Evolutionary conservation across 2,329 filamentous ascomycete genomes (phyloP), one percentile per base, ranked within the genome.

Genomic region (Sclerotinia trifoliorum): DNA sequence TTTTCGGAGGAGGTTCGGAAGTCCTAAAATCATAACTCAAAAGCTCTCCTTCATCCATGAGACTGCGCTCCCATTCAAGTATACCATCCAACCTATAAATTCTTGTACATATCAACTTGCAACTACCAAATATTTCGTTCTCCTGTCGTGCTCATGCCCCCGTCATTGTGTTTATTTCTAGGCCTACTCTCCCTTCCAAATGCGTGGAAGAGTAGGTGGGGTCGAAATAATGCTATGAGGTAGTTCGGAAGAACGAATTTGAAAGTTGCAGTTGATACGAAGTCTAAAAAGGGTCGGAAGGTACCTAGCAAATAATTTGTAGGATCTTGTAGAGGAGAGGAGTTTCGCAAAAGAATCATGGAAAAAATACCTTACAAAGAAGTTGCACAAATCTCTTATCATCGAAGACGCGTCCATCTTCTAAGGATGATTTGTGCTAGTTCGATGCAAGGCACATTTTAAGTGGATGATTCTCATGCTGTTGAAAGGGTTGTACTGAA

Each of bases 351-450:
- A 7, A 19, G 5, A 7, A 49, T 15, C 29, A 49, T 32, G 11
- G 44, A 19, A 3, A 17, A 35, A n/a, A 49, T 5, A 62, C 15
- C 15, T 11, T 49, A 26, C 46, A 39, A 62, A 51, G 60, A 62
- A 39, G 1, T n/a, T 15, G 39, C 46, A 62, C n/a, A 39, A 62
- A 39, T 51, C 11, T 19, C 46, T 35, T 46, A 17, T 62, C 32
- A 51, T 51, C 19, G 15, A 48, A 61, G 60, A 32, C 46, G 44
- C 60, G 60, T 62, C 60, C 44, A n/a, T 32, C 46, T 61, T 46
- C 46, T 51, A 49, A 48, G 17, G n/a, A 39, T 21, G 5, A 6
- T 39, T 39, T 6, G 19, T 62, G 60, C n/a, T 3, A 51, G 5
- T 17, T 42, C 29, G 1, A 24, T 39, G 29, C 5, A 13, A 26